Conservation (phyloP, 2,329 filamentous ascomycete species). For the Ceratocystis eucalypticola region DNA sequence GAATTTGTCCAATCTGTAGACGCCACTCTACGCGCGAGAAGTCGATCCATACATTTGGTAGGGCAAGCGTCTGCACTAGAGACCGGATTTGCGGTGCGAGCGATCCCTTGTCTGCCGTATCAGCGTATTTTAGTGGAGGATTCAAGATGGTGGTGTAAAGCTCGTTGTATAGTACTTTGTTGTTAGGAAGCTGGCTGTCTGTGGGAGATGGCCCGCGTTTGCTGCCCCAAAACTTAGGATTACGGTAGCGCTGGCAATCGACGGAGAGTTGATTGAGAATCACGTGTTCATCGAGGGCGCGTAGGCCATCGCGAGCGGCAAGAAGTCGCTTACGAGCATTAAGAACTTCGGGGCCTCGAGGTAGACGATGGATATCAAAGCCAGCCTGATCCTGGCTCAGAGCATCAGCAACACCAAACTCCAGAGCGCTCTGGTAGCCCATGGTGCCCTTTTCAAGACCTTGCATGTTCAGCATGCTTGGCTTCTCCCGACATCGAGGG, state of each 20-base stretch:
- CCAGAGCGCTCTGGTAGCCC: constrained; percentile 54
- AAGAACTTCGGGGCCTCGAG: constrained; percentile 40
- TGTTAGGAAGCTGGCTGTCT: background rate
- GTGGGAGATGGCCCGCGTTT: constrained; percentile 27
- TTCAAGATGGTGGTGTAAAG: constrained; percentile 47
- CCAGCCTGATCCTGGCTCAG: constrained; percentile 49
- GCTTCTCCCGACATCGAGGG: constrained; percentile 45
- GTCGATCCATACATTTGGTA: constrained; percentile 58
- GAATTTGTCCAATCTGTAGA: constrained; percentile 55
- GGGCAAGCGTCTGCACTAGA: constrained; percentile 50
- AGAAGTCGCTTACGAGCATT: constrained; percentile 46
- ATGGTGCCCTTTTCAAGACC: constrained; percentile 58
- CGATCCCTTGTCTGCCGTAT: constrained; percentile 45
- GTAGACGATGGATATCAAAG: constrained; percentile 40
- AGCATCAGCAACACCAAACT: constrained; percentile 50
- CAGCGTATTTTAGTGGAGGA: constrained; percentile 42
- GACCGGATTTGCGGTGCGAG: constrained; percentile 57
- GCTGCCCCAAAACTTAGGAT: constrained; percentile 36
- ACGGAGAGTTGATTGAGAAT: constrained; percentile 46
- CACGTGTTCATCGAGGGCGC: constrained; percentile 42
- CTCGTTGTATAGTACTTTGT: constrained; percentile 44
- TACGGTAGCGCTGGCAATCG: constrained; percentile 42
- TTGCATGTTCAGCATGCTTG: constrained; percentile 60
- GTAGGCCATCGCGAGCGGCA: constrained; percentile 39
- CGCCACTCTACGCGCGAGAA: constrained; percentile 64